These are phyloP conservation scores for Irpex sp. DNA, from an alignment of 1,284 basidiomycete species.

Conservation along the genomic window DNA sequence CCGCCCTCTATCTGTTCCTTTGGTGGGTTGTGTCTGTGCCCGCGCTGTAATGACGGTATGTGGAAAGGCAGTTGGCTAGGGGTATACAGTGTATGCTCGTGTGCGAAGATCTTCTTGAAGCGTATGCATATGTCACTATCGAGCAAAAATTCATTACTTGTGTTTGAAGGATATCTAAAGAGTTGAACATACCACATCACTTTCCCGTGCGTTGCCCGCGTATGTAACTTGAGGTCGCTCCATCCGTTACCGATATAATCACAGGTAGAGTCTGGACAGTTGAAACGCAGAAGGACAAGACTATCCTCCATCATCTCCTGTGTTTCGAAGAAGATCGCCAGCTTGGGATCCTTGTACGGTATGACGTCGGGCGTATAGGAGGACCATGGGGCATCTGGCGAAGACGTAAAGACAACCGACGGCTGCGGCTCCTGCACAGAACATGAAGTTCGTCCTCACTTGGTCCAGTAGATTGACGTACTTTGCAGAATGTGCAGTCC, in stretches of 20 bases:
- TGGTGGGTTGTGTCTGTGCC: constrained; percentile 33
- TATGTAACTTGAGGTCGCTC: constrained; percentile 85
- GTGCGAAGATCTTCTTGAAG: constrained; percentile 92
- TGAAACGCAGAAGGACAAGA: constrained; percentile 86
- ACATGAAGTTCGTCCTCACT: background rate
- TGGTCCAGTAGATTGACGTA: constrained; percentile 21
- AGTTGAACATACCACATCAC: constrained; percentile 69
- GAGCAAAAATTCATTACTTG: background rate
- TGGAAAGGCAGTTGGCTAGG: constrained; percentile 70
- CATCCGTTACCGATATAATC: constrained; percentile 85
- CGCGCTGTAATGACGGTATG: constrained; percentile 69
- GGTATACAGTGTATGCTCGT: constrained; percentile 90
- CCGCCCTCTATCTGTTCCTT: constrained; percentile 65
- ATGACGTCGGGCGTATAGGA: constrained; percentile 57
- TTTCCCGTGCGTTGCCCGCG: constrained; percentile 71
- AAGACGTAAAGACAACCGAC: constrained; percentile 79
- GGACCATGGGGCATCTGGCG: constrained; percentile 60
- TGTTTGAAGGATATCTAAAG: background rate
- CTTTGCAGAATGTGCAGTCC: constrained; percentile 98
- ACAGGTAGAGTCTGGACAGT: constrained; percentile 81
- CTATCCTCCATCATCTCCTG: constrained; percentile 95
- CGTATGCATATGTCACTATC: constrained; percentile 84
- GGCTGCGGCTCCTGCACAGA: constrained; percentile 69
- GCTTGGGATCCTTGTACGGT: constrained; percentile 71
- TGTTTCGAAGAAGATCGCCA: constrained; percentile 86